phyloP scores from a whole-genome alignment of 2,329 filamentous ascomycete genomes.

The Aspergillus sp. region DNA sequence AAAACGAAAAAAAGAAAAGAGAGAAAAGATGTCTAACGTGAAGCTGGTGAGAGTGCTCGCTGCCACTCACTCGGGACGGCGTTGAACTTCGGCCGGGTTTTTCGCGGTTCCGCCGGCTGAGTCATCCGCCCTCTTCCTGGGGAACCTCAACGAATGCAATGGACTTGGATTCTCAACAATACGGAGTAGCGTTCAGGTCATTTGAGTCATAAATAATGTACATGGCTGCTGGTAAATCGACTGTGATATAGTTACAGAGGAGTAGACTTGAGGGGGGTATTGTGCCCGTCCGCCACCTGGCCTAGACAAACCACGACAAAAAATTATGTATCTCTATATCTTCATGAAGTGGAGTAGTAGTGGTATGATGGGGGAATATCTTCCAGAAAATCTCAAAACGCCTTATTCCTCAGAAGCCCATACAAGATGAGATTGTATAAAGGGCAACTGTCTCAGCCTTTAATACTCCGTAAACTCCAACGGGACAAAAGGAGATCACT shows the following conservation, averaged over 20 bases:
- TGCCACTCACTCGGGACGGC: background rate
- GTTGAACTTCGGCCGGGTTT: conserved; percentile 14
- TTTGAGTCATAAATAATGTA: too few species aligned
- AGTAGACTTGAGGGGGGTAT: too few species aligned
- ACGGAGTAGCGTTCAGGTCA: too few species aligned
- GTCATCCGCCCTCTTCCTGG: conserved; percentile 19
- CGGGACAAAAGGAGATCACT: background rate
- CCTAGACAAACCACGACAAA: background rate
- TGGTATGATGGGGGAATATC: background rate
- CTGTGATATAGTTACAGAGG: too few species aligned
- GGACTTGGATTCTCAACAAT: background rate
- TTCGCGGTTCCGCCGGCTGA: conserved; percentile 26
- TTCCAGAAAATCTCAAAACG: conserved; percentile 1
- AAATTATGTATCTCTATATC: background rate
- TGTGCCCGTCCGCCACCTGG: background rate
- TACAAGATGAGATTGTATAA: background rate
- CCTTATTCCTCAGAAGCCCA: background rate
- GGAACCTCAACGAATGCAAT: conserved; percentile 6
- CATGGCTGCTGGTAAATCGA: too few species aligned
- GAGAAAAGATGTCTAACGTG: conserved; percentile 3
- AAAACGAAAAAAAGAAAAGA: conserved; percentile 9
- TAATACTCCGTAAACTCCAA: conserved; percentile 5
- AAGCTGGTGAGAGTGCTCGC: conserved; percentile 18
- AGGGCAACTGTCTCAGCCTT: background rate
- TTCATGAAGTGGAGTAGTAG: conserved; percentile 1